A percentile compares a stretch with the other conserved stretches of the same genome.
phyloP scores from a whole-genome alignment of 2,329 filamentous ascomycete species.

The Clarireedia monteithiana region DNA sequence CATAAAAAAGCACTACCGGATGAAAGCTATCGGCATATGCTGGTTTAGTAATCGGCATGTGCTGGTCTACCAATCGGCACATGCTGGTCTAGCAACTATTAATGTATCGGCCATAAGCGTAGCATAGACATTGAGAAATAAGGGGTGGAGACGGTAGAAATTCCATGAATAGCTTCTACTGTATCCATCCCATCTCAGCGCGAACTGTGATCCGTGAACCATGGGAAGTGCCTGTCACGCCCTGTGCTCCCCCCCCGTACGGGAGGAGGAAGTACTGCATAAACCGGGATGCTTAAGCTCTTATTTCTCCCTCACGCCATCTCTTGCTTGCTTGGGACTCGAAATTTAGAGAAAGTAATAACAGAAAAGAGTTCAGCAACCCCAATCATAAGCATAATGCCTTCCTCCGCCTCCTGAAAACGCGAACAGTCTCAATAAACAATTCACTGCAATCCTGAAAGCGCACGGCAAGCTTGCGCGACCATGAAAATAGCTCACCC shows the following conservation, averaged over 20 bases:
- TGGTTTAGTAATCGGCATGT: no score
- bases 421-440: constrained; percentile 22
- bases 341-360: no score
- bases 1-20: no score
- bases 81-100: no score
- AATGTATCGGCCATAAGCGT: no score
- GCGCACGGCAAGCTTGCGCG: no score
- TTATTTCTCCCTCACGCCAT: not conserved
- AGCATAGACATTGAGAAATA: not conserved
- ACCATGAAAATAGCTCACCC: no score
- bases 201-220: not conserved
- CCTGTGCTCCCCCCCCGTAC: not conserved
- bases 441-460: not conserved
- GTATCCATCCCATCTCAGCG: not conserved
- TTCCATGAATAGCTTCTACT: not conserved
- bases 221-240: not conserved
- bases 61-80: no score
- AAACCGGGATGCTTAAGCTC: no score
- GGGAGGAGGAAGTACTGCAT: no score
- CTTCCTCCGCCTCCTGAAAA: constrained; percentile 31
- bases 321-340: constrained; percentile 20
- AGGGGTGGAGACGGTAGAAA: not conserved
- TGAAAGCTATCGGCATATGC: no score
- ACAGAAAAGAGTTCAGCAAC: no score
- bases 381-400: constrained; percentile 33